phyloP scores from a whole-genome alignment of 345 rosid species.

The Eucalyptus lansdowneana region DNA sequence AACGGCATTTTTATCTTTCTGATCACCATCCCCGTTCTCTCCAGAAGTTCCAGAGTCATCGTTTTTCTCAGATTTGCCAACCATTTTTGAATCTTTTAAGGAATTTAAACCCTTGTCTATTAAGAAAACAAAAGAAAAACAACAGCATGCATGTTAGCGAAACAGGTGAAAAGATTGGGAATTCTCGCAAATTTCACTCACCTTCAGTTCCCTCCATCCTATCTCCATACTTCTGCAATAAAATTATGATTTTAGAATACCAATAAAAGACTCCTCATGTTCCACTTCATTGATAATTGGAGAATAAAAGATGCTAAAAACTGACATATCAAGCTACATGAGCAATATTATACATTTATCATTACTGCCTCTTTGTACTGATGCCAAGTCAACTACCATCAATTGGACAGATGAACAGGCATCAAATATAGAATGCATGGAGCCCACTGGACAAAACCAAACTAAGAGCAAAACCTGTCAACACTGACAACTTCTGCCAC shows the following conservation, averaged over 20 bases:
- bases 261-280: background rate
- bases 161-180: background rate
- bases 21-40: constrained; percentile 5
- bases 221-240: constrained; percentile 38
- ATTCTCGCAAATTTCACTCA: background rate
- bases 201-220: constrained; percentile 50
- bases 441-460: background rate
- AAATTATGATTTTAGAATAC: background rate
- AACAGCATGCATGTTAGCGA: background rate
- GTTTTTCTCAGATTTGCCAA: constrained; percentile 15
- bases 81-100: constrained; percentile 20
- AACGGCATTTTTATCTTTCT: constrained; percentile 2
- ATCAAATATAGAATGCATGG: background rate
- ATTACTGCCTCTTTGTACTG: background rate
- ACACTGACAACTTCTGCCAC: background rate
- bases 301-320: background rate
- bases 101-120: constrained; percentile 22
- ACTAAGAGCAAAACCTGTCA: background rate
- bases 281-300: background rate
- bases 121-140: background rate
- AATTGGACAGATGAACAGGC: background rate
- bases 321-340: background rate
- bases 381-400: background rate
- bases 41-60: constrained; percentile 19
- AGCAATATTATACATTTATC: background rate